phyloP scores from a whole-genome alignment of 768 basidiomycete genomes.

The Paxillus rubicundulus region DNA sequence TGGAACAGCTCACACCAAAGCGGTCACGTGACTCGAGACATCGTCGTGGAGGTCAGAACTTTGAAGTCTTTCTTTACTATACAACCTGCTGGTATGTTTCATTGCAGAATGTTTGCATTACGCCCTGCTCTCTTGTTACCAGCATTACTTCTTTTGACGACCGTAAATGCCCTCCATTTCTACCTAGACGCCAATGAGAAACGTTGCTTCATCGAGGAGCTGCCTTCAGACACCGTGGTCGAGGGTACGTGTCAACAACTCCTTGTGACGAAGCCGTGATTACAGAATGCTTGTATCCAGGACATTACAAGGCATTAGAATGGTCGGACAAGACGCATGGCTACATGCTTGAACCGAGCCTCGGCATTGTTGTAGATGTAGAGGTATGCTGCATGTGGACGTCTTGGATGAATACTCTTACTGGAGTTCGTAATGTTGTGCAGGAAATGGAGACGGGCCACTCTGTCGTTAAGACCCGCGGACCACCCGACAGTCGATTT shows the following conservation, averaged over 20 bases:
- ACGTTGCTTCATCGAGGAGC: slow-evolving; percentile 94
- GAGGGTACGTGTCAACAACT: slow-evolving; percentile 57
- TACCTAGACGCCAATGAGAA: slow-evolving; percentile 94
- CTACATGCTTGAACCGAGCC: slow-evolving; percentile 68
- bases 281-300: slow-evolving; percentile 39
- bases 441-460: slow-evolving; percentile 88
- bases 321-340: slow-evolving; percentile 73
- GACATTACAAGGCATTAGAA: slow-evolving; percentile 89
- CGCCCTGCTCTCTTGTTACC: slow-evolving; percentile 32
- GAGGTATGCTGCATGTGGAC: slow-evolving; percentile 53
- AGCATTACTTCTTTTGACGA: slow-evolving; percentile 41
- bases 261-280: not conserved
- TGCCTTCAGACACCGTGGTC: slow-evolving; percentile 92
- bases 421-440: not conserved
- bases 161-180: slow-evolving; percentile 84
- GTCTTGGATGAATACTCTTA: not conserved
- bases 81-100: not conserved
- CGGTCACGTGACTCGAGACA: slow-evolving; percentile 17
- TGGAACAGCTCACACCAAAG: no score
- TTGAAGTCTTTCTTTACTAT: not conserved
- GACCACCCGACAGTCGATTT: slow-evolving; percentile 87
- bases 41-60: not conserved
- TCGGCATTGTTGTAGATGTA: slow-evolving; percentile 90
- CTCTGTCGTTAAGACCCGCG: slow-evolving; percentile 83
- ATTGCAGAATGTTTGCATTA: slow-evolving; percentile 25